phyloP scores from a whole-genome alignment of 257 asterid genomes.

The Scutellaria barbata region DNA sequence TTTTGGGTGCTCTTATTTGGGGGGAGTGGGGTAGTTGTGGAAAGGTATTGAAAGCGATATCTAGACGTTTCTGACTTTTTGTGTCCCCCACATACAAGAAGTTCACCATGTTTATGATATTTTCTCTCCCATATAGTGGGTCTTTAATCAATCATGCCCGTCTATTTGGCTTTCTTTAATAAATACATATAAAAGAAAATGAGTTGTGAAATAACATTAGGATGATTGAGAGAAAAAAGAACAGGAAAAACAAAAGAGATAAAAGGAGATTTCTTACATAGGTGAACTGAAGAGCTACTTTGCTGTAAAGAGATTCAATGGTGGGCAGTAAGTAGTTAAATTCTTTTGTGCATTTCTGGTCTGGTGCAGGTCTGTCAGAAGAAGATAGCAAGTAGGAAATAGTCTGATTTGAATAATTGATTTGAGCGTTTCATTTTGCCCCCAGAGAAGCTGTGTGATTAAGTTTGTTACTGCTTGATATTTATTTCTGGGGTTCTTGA shows the following conservation, averaged over 20 bases:
- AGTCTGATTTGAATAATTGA: slow-evolving; percentile 32
- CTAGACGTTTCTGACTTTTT: slow-evolving; percentile 13
- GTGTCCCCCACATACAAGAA: slow-evolving; percentile 6
- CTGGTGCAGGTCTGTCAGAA: slow-evolving; percentile 37
- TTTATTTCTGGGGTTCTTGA: not conserved
- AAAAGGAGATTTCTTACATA: slow-evolving; percentile 7
- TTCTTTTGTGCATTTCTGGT: slow-evolving; percentile 38
- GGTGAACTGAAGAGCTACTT: slow-evolving; percentile 24
- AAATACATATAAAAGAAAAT: slow-evolving; percentile 22
- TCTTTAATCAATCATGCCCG: slow-evolving; percentile 36
- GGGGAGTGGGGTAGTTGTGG: slow-evolving; percentile 32
- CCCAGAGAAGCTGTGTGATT: not conserved
- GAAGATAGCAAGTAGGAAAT: slow-evolving; percentile 12
- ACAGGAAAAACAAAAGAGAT: slow-evolving; percentile 26
- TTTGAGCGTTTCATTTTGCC: not conserved
- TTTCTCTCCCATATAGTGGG: slow-evolving; percentile 29
- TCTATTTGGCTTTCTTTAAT: slow-evolving; percentile 21
- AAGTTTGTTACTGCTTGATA: slow-evolving; percentile 1
- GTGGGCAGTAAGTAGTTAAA: slow-evolving; percentile 22
- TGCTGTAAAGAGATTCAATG: slow-evolving; percentile 7
- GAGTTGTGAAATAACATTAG: slow-evolving; percentile 34
- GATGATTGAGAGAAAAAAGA: slow-evolving; percentile 19
- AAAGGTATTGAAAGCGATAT: slow-evolving; percentile 43
- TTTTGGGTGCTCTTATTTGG: not conserved
- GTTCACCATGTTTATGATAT: not conserved